Evolutionary conservation across 768 basidiomycete species (phyloP).

Genomic region (Russula emetica): DNA sequence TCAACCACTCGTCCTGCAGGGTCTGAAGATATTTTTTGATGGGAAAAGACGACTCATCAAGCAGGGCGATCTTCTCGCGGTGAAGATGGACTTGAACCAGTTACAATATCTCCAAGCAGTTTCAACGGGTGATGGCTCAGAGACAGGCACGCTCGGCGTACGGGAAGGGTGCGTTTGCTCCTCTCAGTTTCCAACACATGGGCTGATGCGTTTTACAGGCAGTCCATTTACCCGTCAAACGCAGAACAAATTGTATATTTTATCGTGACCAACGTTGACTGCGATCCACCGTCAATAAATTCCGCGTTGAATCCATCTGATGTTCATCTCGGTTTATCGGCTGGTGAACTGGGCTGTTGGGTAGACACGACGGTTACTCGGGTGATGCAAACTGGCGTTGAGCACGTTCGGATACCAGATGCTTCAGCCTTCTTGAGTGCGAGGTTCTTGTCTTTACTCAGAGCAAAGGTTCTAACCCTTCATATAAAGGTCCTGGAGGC

Average conservation of each 20-base stretch:
- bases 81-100: slow-evolving; percentile 56
- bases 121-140: slow-evolving; percentile 5
- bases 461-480: background rate
- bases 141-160: slow-evolving; percentile 10
- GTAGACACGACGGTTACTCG: slow-evolving; percentile 69
- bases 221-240: slow-evolving; percentile 8
- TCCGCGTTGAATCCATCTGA: slow-evolving; percentile 37
- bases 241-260: slow-evolving; percentile 64
- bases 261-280: slow-evolving; percentile 70
- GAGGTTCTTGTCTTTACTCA: slow-evolving; percentile 27
- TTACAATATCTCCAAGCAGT: slow-evolving; percentile 26
- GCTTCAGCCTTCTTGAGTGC: slow-evolving; percentile 50
- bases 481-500: slow-evolving; percentile 1
- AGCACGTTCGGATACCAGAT: slow-evolving; percentile 59
- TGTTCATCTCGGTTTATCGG: slow-evolving; percentile 49
- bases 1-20: slow-evolving; percentile 56
- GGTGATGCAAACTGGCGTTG: slow-evolving; percentile 75
- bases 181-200: background rate
- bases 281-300: slow-evolving; percentile 47
- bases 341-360: slow-evolving; percentile 81
- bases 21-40: slow-evolving; percentile 62
- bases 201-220: slow-evolving; percentile 4
- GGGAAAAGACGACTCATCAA: slow-evolving; percentile 54
- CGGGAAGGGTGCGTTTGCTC: background rate
- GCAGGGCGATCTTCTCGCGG: slow-evolving; percentile 66